Evolutionary conservation across 495 filamentous ascomycete species (phyloP), one percentile per base, ranked within the genome.

Genomic region (Aspergillus homomorphus): DNA sequence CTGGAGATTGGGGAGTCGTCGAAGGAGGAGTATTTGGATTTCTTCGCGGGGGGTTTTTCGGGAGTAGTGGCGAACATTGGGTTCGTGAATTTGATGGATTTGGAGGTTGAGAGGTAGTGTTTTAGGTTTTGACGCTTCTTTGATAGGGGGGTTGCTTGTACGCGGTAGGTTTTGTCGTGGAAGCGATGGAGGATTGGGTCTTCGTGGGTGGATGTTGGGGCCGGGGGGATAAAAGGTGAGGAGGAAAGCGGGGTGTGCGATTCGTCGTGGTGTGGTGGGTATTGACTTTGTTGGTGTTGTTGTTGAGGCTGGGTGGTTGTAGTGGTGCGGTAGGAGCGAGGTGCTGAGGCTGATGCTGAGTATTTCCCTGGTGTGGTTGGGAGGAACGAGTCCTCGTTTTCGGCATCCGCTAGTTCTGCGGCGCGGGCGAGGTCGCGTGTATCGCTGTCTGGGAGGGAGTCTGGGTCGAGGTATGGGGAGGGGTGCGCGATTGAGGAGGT

Each of bases 121-220:
- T 38, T 38, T 5, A 38, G 33, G 8, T 67, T 52, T n/a, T 64
- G 67, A 55, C 65, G 72, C 52, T 67, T 62, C 63, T 72, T 80
- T 56, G 77, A 89, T 51, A 90, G 85, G 0, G 94, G 95, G 9
- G 94, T 98, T 14, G 94, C 92, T 75, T 91, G 89, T 1, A 98
- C 75, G 26, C 95, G 89, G 72, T 95, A 98, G 45, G 88, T 97
- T 69, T 94, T 96, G 75, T 97, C 90, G 8, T 91, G 84, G 38
- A 98, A 79, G 57, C 88, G 88, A 69, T 98, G 94, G 12, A 98
- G 77, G 7, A 98, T 80, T 1, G 87, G 84, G 68, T 96, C 91
- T 21, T 73, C 64, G 62, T 56, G 69, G 56, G 54, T 57, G 49
- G 20, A 61, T 77, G 65, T 66, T 72, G 66, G 66, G 53, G 74